Evolutionary conservation across 768 basidiomycete genomes (phyloP).

Genomic region (Artomyces pyxidatus): DNA sequence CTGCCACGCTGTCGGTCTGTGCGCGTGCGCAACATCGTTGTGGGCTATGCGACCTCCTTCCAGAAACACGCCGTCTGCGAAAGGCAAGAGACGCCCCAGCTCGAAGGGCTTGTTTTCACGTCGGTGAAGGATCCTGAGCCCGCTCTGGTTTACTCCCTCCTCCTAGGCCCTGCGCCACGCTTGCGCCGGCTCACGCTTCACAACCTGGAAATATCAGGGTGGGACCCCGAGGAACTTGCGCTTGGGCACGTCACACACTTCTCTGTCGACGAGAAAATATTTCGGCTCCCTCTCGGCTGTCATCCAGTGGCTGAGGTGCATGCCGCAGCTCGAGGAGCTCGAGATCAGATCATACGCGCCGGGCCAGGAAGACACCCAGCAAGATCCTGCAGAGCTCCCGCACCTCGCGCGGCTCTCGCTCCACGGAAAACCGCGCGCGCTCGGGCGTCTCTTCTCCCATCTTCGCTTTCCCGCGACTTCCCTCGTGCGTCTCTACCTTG

Average conservation of each 20-base stretch:
- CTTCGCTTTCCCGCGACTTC: not conserved
- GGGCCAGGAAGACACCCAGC: not conserved
- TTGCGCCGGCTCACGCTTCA: not conserved
- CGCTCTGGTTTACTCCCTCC: not conserved
- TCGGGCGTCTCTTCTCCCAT: not conserved
- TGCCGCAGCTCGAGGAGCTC: not conserved
- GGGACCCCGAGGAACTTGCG: too few species aligned
- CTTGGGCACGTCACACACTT: not conserved
- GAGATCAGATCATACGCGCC: not conserved
- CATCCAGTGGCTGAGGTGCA: not conserved
- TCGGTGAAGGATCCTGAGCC: not conserved
- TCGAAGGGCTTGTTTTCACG: not conserved
- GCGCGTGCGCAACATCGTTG: not conserved
- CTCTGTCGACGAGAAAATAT: not conserved
- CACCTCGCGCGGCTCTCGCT: not conserved
- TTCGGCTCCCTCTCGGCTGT: not conserved
- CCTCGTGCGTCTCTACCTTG: not conserved
- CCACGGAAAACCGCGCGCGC: not conserved
- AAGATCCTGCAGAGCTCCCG: not conserved
- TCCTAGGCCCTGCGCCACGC: not conserved
- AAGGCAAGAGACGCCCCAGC: not conserved
- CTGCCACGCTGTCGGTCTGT: not conserved
- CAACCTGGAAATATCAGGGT: not conserved
- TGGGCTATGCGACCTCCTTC: not conserved
- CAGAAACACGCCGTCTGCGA: not conserved